A percentile compares a stretch with the other conserved stretches of the same genome.
Conservation (phyloP, 2,329 filamentous ascomycete genomes). For the Saccharata proteae region DNA sequence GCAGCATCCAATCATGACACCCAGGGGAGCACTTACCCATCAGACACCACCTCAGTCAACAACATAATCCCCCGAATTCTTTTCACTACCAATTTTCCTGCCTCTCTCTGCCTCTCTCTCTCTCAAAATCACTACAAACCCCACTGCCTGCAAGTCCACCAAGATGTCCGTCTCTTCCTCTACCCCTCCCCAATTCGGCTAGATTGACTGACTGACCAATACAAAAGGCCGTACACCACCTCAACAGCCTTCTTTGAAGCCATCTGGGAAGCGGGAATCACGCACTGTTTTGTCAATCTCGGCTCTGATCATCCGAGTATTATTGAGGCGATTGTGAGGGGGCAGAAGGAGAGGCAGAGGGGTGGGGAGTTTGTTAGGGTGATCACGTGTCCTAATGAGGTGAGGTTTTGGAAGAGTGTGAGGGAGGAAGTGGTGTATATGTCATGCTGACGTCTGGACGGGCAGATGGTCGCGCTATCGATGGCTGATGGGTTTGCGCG, state of each 20-base stretch:
- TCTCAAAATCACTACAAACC: no score
- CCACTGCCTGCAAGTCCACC: no score
- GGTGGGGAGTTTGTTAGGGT: constrained; percentile 55
- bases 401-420: constrained; percentile 19
- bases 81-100: no score
- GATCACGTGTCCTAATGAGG: constrained; percentile 72
- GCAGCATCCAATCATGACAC: no score
- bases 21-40: no score
- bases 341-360: constrained; percentile 48
- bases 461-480: constrained; percentile 69
- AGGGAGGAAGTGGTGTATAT: neutral
- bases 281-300: constrained; percentile 49
- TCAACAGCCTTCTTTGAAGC: constrained; percentile 77
- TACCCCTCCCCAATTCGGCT: no score
- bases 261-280: constrained; percentile 48
- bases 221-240: constrained; percentile 55
- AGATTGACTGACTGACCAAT: no score
- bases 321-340: constrained; percentile 69
- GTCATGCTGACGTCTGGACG: constrained; percentile 4
- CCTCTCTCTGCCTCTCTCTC: no score
- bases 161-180: no score
- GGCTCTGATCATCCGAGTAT: constrained; percentile 66
- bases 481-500: constrained; percentile 71
- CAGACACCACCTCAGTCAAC: no score
- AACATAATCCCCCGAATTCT: no score